Percentiles rank a stretch among this genome's conserved stretches.
Evolutionary conservation across 345 rosid genomes (phyloP).

Genomic region (Acer saccharum): DNA sequence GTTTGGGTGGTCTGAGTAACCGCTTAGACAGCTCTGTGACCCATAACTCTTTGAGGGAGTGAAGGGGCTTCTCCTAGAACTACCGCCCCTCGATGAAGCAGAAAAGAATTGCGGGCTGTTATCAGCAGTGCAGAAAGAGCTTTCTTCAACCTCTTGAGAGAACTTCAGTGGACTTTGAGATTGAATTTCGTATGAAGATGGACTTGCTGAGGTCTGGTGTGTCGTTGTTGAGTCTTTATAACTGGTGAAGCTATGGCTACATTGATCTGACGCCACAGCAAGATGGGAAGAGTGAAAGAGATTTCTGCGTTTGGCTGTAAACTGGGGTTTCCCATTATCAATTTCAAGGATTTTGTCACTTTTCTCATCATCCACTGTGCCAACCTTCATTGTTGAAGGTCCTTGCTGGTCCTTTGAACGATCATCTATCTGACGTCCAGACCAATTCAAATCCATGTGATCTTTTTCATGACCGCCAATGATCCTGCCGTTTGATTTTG

Average conservation of each 20-base stretch:
- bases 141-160: constrained; percentile 49
- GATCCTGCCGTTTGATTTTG: constrained; percentile 46
- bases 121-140: constrained; percentile 58
- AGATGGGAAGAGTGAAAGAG: constrained; percentile 47
- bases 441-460: constrained; percentile 30
- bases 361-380: constrained; percentile 39
- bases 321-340: constrained; percentile 54
- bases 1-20: constrained; percentile 67
- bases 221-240: constrained; percentile 51
- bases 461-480: constrained; percentile 33
- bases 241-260: constrained; percentile 38
- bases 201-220: constrained; percentile 48
- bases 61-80: constrained; percentile 59
- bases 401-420: constrained; percentile 36
- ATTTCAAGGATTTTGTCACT: constrained; percentile 74
- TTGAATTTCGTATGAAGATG: constrained; percentile 61
- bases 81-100: constrained; percentile 64
- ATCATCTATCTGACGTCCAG: constrained; percentile 35
- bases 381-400: constrained; percentile 29
- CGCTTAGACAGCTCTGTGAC: constrained; percentile 50
- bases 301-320: constrained; percentile 48
- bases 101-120: constrained; percentile 75
- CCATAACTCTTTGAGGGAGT: constrained; percentile 69
- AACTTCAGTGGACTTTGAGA: constrained; percentile 43
- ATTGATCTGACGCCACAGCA: constrained; percentile 38